Conservation (phyloP, 164 flowering plant species). For the Hamamelis virginiana region DNA sequence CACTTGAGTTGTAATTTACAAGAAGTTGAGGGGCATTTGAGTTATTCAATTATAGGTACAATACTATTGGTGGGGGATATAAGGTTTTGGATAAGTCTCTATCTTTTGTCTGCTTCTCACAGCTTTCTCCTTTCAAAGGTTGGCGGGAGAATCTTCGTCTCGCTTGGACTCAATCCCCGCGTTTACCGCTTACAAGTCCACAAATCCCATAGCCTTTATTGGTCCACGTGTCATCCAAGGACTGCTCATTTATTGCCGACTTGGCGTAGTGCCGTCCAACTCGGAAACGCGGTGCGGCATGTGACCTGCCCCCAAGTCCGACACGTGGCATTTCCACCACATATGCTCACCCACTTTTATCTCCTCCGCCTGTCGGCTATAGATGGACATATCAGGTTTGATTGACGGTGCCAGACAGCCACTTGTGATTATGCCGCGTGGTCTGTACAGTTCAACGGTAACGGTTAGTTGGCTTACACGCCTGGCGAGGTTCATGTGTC, state of each 20-base stretch:
- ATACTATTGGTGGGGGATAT: not conserved
- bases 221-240: conserved; percentile 14
- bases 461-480: conserved; percentile 14
- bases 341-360: not conserved
- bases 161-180: conserved; percentile 26
- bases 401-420: conserved; percentile 13
- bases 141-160: not conserved
- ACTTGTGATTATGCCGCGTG: conserved; percentile 12
- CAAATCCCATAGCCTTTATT: conserved; percentile 6
- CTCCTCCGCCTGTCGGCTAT: conserved; percentile 4
- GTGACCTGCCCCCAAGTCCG: conserved; percentile 3
- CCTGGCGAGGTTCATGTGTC: not conserved
- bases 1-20: not conserved
- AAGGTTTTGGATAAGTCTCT: not conserved
- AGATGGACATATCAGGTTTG: not conserved
- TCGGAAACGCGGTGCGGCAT: conserved; percentile 17
- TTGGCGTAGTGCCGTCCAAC: conserved; percentile 20
- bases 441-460: not conserved
- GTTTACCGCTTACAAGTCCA: conserved; percentile 22
- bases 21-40: not conserved
- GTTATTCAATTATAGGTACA: not conserved
- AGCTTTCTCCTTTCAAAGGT: not conserved
- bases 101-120: not conserved
- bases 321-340: conserved; percentile 22
- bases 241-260: not conserved